Percentiles rank a stretch among this genome's conserved stretches.
phyloP scores from a whole-genome alignment of 352 stramenopile genomes.

The Phytophthora lateralis region DNA sequence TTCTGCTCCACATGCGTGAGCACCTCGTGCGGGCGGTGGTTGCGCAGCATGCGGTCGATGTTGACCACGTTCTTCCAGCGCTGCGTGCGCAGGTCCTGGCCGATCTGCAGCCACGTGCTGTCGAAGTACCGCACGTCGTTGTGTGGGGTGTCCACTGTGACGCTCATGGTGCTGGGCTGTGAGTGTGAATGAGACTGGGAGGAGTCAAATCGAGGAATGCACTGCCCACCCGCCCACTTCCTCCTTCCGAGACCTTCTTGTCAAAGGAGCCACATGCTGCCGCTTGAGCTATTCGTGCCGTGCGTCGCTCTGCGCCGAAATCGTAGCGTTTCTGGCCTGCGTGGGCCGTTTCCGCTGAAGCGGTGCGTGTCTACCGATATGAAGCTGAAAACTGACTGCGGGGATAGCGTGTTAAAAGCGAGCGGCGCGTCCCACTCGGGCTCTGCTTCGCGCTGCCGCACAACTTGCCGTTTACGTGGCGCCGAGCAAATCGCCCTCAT shows the following conservation, averaged over 20 bases:
- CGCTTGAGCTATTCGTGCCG: constrained; percentile 19
- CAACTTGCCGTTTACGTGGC: not conserved
- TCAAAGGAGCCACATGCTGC: not conserved
- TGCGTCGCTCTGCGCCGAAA: not conserved
- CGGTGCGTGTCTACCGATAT: constrained; percentile 18
- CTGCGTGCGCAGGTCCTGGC: constrained; percentile 41
- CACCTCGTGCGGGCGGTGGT: constrained; percentile 66
- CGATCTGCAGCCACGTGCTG: constrained; percentile 25
- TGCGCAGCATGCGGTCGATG: constrained; percentile 68
- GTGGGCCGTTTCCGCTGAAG: not conserved
- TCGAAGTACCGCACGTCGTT: constrained; percentile 32
- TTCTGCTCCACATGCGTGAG: constrained; percentile 71
- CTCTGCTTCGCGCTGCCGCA: constrained; percentile 2
- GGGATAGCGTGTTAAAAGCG: constrained; percentile 27
- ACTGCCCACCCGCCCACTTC: not conserved
- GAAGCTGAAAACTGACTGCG: not conserved
- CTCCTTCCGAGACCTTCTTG: not conserved
- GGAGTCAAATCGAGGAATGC: constrained; percentile 4
- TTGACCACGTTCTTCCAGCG: constrained; percentile 57
- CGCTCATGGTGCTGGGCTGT: constrained; percentile 10
- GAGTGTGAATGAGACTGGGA: not conserved
- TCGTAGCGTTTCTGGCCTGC: constrained; percentile 3
- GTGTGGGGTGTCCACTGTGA: constrained; percentile 10
- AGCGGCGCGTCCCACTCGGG: not conserved
- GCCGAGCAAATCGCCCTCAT: not conserved